Evolutionary conservation across 768 basidiomycete genomes (phyloP).

Genomic region (Hydnomerulius pinastri): DNA sequence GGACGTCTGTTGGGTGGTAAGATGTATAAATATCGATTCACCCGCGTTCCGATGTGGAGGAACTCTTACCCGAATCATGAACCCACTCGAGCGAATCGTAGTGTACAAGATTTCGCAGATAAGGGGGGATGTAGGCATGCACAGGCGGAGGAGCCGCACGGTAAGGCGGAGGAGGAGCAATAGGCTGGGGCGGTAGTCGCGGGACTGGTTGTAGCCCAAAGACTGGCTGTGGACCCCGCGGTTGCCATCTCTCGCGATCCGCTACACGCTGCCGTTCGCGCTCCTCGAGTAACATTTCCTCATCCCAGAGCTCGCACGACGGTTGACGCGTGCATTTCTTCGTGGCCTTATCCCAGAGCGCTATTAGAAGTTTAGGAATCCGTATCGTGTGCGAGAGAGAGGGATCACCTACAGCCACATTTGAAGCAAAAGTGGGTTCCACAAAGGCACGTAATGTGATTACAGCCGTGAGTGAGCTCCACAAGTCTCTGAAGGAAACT

Average conservation of each 20-base stretch:
- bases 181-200: too few species aligned
- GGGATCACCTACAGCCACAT: conserved; percentile 36
- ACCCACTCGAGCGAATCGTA: conserved; percentile 19
- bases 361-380: background rate
- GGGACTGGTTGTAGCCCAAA: background rate
- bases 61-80: conserved; percentile 15
- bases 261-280: conserved; percentile 30
- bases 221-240: conserved; percentile 1
- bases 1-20: conserved; percentile 4
- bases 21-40: background rate
- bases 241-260: conserved; percentile 9
- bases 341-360: conserved; percentile 10
- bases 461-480: conserved; percentile 36
- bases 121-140: too few species aligned
- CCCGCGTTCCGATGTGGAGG: background rate
- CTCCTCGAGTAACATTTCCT: conserved; percentile 36
- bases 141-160: background rate
- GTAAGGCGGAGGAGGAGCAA: conserved; percentile 2
- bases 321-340: conserved; percentile 33
- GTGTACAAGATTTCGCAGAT: too few species aligned
- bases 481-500: conserved; percentile 24
- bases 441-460: conserved; percentile 44
- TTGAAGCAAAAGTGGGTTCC: conserved; percentile 44
- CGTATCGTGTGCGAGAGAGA: background rate
- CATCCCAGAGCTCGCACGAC: conserved; percentile 41